Conservation (phyloP, 2,329 filamentous ascomycete genomes). For the Hypoxylon sp. region DNA sequence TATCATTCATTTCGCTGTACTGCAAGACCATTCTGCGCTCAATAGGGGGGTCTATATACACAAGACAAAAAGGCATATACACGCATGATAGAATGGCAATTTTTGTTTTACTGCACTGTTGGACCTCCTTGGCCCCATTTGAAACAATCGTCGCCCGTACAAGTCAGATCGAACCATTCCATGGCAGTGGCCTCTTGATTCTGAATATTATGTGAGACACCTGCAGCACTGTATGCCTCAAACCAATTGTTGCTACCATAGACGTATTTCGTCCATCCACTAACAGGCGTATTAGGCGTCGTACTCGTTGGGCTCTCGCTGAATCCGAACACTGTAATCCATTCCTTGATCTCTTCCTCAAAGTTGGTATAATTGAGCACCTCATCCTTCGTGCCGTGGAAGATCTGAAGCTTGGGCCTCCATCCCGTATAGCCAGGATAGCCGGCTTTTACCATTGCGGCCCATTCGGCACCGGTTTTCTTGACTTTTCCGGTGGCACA, state of each 20-base stretch:
- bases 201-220: constrained; percentile 58
- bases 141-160: constrained; percentile 55
- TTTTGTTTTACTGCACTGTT: neutral
- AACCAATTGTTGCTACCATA: constrained; percentile 58
- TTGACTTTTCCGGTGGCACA: constrained; percentile 66
- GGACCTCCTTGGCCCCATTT: constrained; percentile 55
- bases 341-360: constrained; percentile 68
- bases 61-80: too few species aligned
- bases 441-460: constrained; percentile 56
- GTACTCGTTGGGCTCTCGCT: constrained; percentile 50
- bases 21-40: too few species aligned
- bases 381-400: constrained; percentile 68
- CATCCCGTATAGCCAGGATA: constrained; percentile 66
- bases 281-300: constrained; percentile 54
- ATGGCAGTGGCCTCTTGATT: constrained; percentile 57
- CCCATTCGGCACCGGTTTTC: constrained; percentile 56
- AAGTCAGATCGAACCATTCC: constrained; percentile 58
- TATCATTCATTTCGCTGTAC: too few species aligned
- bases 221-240: constrained; percentile 58
- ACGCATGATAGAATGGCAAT: neutral
- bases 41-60: too few species aligned
- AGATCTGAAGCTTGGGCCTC: constrained; percentile 70
- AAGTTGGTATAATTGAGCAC: constrained; percentile 68
- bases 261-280: constrained; percentile 57
- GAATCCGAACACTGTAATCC: constrained; percentile 61